Evolutionary conservation across 2,329 filamentous ascomycete species (phyloP), one percentile per base, ranked within the genome.

Genomic region (Capronia epimyces): DNA sequence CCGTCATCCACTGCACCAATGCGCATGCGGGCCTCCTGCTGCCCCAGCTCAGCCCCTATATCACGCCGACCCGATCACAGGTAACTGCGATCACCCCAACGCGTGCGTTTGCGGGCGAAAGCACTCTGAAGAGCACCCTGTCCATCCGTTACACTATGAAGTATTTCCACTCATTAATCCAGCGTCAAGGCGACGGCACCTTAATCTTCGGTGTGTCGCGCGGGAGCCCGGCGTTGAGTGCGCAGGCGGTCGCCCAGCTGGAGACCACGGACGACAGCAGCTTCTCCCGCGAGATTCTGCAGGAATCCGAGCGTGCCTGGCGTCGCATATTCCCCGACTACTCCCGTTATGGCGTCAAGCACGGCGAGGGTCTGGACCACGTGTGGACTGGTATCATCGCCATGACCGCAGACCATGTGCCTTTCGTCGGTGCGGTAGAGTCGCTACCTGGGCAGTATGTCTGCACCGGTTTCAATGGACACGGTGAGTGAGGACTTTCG

Each of bases 1-100:
- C 82, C 46, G 66, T 84, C 1, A 68, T 83, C 2, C 78, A 83
- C 55, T 77, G 77, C 6, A 83, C 78, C 1, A 82, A 83, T 54
- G 77, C 68, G 3, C 76, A 76, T 55, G 69, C 75, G 0, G 63
- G 72, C 0, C 72, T 79, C 44, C 71, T 82, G 1, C 60, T 82
- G 2, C 77, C 79, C 57, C 64, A 13, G 32, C 59, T 3, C 3
- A 56, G 50, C 6, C 31, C 56, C 0, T 69, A 67, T 52, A 59
- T 74, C 2, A 70, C 66, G 2, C 72, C 73, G 7, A 73, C 71
- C 50, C 64, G 70, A 24, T 71, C 71, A 2, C 72, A 75, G 50
- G 71, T 72, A 6, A 72, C 74, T 43, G 64, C 71, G 0, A 59
- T 75, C 21, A 61, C 75, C n/a, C 71, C 73, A 0, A 65, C 65